Evolutionary conservation across 176 grass and related monocot genomes (phyloP), one percentile per base, ranked within the genome.

Genomic region (Musa itinerans): DNA sequence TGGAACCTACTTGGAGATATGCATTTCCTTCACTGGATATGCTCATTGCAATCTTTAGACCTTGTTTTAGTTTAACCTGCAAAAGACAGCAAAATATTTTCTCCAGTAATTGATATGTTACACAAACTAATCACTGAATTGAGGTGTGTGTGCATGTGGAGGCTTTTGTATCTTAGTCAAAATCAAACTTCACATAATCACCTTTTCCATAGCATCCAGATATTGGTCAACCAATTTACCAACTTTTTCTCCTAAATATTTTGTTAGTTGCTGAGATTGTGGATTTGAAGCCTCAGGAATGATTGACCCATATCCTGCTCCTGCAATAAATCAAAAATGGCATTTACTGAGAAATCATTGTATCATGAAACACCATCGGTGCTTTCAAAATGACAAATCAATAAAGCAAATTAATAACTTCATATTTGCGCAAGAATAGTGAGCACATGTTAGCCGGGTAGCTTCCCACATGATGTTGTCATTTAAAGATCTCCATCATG

Each of bases 31-130:
- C 88, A 76, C 90, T 87, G 79, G 90, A 97, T 82, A 97, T 93
- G 63, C 72, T 87, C 90, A 97, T 93, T 7, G 84, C 90, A 81
- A 22, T 80, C 79, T 91, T 97, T 54, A 97, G 59, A 74, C 94
- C 94, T 78, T 91, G 94, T 87, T 97, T 97, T 74, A 93, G 75
- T 83, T 97, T 91, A 78, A 97, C 94, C 94, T 97, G 68, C 74
- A 9, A 78, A 27, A 58, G 65, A 48, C 86, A 50, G 3, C 82
- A 16, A 16, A 79, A 63, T 34, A 83, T 1, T 53, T 29, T 54
- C 22, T 79, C 69, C 24, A 34, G 25, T 69, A 15, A 69, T 19
- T 69, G 8, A 69, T 23, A 69, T 5, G 50, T 8, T 4, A 19
- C 48, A 21, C 19, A 19, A 51, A 11, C 43, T 15, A 70, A 68